Evolutionary conservation across 371 early-diverging fungal genomes (phyloP), one percentile per base, ranked within the genome.

Genomic region (Rhizoclosmatium hyalinum): DNA sequence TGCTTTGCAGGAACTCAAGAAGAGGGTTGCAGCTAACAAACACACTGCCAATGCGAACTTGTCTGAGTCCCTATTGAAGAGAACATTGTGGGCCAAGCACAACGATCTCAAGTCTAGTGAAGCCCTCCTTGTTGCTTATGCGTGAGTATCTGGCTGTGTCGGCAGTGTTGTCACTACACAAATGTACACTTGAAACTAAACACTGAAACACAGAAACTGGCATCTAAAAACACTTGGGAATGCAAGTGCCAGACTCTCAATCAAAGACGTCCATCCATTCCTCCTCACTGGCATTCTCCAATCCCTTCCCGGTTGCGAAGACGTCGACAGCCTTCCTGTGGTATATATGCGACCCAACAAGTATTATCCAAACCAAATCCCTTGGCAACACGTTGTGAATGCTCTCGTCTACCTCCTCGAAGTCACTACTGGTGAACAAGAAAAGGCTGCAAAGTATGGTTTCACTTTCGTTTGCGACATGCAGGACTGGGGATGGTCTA

Each of bases 401-500:
- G 61, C 72, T 8, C 62, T 72, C 41, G 60, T 62, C n/a, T 72
- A 62, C 39, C 46, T 62, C 19, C 32, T 72, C 14, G 63, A 72
- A 53, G 24, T 62, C 19, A 3, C 61, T 43, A 62, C 72, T 5
- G 42, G 12, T 10, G 21, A 43, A 32, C 17, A 39, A 0, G 60
- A 58, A 32, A 19, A 4, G 17, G 47, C 72, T 3, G 63, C 61
- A 32, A 72, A 24, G 63, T 72, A 72, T 61, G 72, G 72, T 4
- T 45, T 72, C 32, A 72, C 63, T 24, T 72, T 72, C 24, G 21
- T 62, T 0, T 32, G 63, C 32, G 72, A 72, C 63, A 72, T 72
- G 72, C 0, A 60, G n/a, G 3, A 62, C 53, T 72, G 72, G 72
- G 72, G 72, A 5, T 72, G 72, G 72, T 14, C 17, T 46, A 58